Evolutionary conservation across 768 basidiomycete genomes (phyloP).

Genomic region (Boletus vinaceobasis): DNA sequence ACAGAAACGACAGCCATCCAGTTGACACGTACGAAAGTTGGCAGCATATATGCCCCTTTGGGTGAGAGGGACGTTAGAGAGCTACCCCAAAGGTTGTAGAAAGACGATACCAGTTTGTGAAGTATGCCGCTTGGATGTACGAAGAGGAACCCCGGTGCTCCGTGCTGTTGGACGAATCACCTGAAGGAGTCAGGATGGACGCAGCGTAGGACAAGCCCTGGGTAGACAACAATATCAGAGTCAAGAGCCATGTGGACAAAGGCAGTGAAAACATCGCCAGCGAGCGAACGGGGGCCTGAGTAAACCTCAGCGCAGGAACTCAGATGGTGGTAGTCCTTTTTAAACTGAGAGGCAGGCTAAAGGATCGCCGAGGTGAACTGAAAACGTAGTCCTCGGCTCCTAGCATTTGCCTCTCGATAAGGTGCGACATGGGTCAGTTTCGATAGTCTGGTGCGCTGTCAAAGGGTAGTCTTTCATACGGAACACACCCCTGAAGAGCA

Average conservation of each 20-base stretch:
- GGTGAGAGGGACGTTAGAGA: constrained; percentile 1
- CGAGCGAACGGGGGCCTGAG: background rate
- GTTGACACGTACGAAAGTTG: constrained; percentile 51
- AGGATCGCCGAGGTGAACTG: constrained; percentile 6
- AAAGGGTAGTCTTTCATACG: background rate
- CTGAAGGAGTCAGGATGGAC: constrained; percentile 5
- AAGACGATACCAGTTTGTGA: constrained; percentile 33
- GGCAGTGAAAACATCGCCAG: background rate
- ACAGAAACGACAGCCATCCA: background rate
- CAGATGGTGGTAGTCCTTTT: constrained; percentile 12
- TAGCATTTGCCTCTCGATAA: constrained; percentile 10
- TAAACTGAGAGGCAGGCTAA: background rate
- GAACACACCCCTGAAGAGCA: constrained; percentile 5
- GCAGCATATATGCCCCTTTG: constrained; percentile 57
- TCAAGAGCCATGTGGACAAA: background rate
- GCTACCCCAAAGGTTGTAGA: background rate
- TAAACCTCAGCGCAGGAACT: background rate
- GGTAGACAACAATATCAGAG: constrained; percentile 7
- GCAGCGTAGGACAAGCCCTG: constrained; percentile 11
- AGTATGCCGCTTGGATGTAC: constrained; percentile 35
- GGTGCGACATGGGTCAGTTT: constrained; percentile 15
- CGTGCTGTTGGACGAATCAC: background rate
- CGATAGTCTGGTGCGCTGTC: background rate
- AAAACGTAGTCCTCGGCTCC: constrained; percentile 14
- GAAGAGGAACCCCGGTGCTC: constrained; percentile 13